Evolutionary conservation across 2,329 filamentous ascomycete genomes (phyloP).

Genomic region (Zopfia rhizophila): DNA sequence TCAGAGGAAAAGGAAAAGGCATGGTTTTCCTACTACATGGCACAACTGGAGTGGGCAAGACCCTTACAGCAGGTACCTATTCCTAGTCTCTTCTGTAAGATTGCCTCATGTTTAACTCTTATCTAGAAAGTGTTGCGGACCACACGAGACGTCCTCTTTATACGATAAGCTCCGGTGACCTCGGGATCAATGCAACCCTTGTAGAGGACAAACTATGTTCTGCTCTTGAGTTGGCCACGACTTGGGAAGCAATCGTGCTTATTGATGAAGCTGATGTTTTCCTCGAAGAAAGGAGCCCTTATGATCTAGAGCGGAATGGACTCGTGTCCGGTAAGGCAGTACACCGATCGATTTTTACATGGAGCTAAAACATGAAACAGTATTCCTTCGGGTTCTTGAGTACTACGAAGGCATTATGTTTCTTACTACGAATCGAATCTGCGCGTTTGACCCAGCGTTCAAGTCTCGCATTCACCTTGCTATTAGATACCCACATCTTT

Average conservation of each 20-base stretch:
- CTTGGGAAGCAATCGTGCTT: conserved; percentile 61
- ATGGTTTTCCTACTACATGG: conserved; percentile 55
- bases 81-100: conserved; percentile 62
- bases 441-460: conserved; percentile 56
- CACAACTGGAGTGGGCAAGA: conserved; percentile 65
- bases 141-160: conserved; percentile 59
- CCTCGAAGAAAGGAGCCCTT: conserved; percentile 21
- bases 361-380: too few relatives aligned
- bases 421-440: conserved; percentile 54
- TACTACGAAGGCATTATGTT: conserved; percentile 57
- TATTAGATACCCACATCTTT: conserved; percentile 56
- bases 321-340: conserved; percentile 21
- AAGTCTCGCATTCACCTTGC: conserved; percentile 59
- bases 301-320: conserved; percentile 27
- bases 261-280: conserved; percentile 59
- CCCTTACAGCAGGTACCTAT: conserved; percentile 42
- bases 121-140: too few relatives aligned
- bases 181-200: conserved; percentile 52
- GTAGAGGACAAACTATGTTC: conserved; percentile 56
- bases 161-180: conserved; percentile 59
- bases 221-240: conserved; percentile 57
- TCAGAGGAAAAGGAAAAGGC: conserved; percentile 62
- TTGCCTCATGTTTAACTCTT: too few relatives aligned
- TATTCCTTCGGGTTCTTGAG: conserved; percentile 48
- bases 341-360: too few relatives aligned